Conservation (phyloP, 2,329 filamentous ascomycete species). For the Neonectria magnoliae region DNA sequence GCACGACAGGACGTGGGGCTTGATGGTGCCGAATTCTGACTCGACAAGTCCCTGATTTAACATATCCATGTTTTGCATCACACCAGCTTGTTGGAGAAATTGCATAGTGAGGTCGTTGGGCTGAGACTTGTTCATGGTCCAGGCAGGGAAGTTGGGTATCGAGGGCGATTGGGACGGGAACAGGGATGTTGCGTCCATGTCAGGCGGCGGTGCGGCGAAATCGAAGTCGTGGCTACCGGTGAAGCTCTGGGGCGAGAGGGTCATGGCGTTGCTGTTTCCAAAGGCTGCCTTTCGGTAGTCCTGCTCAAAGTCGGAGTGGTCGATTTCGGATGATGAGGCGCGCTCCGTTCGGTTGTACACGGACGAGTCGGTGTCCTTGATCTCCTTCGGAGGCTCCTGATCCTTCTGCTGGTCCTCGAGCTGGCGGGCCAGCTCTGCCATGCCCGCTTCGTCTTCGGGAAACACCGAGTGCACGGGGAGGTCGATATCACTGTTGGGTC, state of each 20-base stretch:
- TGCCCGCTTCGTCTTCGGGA: constrained; percentile 68
- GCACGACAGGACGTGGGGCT: constrained; percentile 64
- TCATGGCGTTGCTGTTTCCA: constrained; percentile 54
- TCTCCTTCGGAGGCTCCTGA: constrained; percentile 47
- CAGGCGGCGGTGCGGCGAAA: constrained; percentile 47
- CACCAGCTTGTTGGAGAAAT: constrained; percentile 54
- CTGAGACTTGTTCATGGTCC: constrained; percentile 44
- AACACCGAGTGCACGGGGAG: constrained; percentile 67
- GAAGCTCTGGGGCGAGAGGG: constrained; percentile 65
- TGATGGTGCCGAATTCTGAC: constrained; percentile 63
- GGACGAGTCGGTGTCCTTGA: constrained; percentile 41
- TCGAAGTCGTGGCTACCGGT: constrained; percentile 51
- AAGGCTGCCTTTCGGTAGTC: constrained; percentile 63
- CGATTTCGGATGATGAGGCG: constrained; percentile 64
- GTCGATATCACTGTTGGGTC: constrained; percentile 69
- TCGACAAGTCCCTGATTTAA: constrained; percentile 62
- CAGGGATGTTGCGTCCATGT: constrained; percentile 47
- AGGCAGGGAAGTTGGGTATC: constrained; percentile 46
- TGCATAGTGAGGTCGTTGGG: constrained; percentile 49
- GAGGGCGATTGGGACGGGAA: constrained; percentile 50
- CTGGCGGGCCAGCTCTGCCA: constrained; percentile 65
- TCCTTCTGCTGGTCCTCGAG: constrained; percentile 59
- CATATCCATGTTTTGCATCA: constrained; percentile 57
- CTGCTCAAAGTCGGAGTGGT: constrained; percentile 65
- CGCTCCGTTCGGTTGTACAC: constrained; percentile 53